Evolutionary conservation across 1,139 yeast genomes (phyloP), one percentile per base, ranked within the genome.

Genomic region (Debaryomycetaceae sp.): DNA sequence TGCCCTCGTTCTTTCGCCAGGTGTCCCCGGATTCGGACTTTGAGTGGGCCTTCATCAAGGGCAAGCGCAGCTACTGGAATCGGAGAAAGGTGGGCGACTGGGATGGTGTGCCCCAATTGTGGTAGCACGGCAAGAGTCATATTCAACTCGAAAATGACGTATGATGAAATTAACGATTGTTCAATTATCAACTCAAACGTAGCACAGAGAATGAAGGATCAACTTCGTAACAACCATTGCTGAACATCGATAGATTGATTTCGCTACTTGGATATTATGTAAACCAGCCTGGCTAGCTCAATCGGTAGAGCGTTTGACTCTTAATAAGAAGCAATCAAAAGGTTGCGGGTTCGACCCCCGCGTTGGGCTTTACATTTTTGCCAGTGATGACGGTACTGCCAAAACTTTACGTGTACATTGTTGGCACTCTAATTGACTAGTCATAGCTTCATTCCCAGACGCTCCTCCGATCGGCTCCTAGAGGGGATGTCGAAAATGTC

Each of bases 61-160:
- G 95, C 1, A 65, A 65, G 2, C 61, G 69, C 23, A 75, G 84
- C 46, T 89, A 89, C 52, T 89, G 96, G 97, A 76, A 74, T 42
- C 72, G 85, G 47, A 75, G 93, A 53, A 70, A 65, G 42, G 58
- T 53, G 4, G 61, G 61, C 6, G 74, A 79, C 44, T 82, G 91
- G 91, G 57, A 59, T 13, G 82, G 61, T 23, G 47, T 78, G 18
- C 41, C 61, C 9, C 54, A 65, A 32, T 56, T 79, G 31, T 79
- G 84, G 84, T 77, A 44, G 37, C 4, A 12, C 15, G n/a, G n/a
- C n/a, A n/a, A n/a, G n/a, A n/a, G n/a, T n/a, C n/a, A n/a, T n/a
- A n/a, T n/a, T n/a, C n/a, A n/a, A n/a, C n/a, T n/a, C n/a, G n/a
- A n/a, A n/a, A n/a, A n/a, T n/a, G n/a, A n/a, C n/a, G n/a, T n/a